Evolutionary conservation across 164 flowering plant species (phyloP).

Genomic region (Paratinospora sagittata): DNA sequence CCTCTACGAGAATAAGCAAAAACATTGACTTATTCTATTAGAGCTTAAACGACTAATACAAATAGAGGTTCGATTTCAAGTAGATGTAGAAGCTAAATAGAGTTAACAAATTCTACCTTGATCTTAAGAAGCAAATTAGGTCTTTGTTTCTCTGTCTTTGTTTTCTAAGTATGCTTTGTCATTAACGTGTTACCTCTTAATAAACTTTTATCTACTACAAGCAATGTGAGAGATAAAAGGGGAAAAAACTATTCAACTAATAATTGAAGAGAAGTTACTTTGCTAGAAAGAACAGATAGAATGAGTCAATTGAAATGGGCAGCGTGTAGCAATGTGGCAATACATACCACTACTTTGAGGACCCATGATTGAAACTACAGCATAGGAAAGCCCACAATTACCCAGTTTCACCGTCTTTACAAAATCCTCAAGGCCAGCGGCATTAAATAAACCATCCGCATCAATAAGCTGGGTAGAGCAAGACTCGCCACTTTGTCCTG

Average conservation of each 20-base stretch:
- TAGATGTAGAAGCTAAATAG: too few relatives aligned
- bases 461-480: conserved; percentile 89
- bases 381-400: conserved; percentile 95
- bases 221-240: too few relatives aligned
- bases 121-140: too few relatives aligned
- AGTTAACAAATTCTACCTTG: too few relatives aligned
- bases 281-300: background rate
- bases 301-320: background rate
- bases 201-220: too few relatives aligned
- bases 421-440: conserved; percentile 53
- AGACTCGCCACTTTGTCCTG: conserved; percentile 33
- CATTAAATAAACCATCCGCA: conserved; percentile 86
- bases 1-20: too few relatives aligned
- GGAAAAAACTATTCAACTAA: background rate
- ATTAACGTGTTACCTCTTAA: too few relatives aligned
- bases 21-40: too few relatives aligned
- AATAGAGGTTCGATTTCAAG: too few relatives aligned
- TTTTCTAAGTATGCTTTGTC: too few relatives aligned
- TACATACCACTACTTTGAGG: conserved; percentile 98
- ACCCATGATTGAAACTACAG: conserved; percentile 97
- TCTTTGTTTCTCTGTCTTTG: too few relatives aligned
- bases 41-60: too few relatives aligned
- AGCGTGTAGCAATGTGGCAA: background rate
- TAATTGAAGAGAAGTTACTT: background rate
- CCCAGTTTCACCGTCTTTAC: conserved; percentile 66